A percentile compares a stretch with the other conserved stretches of the same genome.
Conservation (phyloP, 179 eudicot species). For the Nepenthes alata region DNA sequence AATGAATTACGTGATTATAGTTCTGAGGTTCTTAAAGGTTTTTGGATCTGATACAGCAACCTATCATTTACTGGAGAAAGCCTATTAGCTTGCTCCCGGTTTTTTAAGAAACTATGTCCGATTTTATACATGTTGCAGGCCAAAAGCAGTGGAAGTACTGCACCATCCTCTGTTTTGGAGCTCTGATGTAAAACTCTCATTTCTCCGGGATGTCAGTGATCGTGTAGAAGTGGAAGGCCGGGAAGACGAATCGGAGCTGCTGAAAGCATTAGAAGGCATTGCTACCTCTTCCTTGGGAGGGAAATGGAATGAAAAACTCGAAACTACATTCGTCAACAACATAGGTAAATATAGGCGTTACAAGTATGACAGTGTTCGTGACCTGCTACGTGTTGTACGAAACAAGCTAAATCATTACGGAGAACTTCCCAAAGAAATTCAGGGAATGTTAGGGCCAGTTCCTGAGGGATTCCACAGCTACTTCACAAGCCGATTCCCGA, state of each 20-base stretch:
- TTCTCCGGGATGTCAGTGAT: constrained; percentile 65
- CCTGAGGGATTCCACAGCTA: constrained; percentile 60
- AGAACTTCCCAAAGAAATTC: constrained; percentile 50
- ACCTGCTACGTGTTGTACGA: constrained; percentile 56
- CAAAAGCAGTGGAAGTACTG: constrained; percentile 34
- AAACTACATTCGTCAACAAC: constrained; percentile 37
- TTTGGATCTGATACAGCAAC: not conserved
- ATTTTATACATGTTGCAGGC: constrained; percentile 19
- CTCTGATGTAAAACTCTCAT: constrained; percentile 55
- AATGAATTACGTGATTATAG: not conserved
- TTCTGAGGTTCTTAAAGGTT: not conserved
- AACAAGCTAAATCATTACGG: constrained; percentile 64
- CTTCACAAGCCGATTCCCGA: constrained; percentile 52
- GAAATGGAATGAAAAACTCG: constrained; percentile 69
- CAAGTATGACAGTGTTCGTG: constrained; percentile 64
- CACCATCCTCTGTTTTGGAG: constrained; percentile 66
- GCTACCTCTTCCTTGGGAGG: constrained; percentile 40
- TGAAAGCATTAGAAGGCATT: constrained; percentile 42
- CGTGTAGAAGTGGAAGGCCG: constrained; percentile 63
- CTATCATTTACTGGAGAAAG: no score
- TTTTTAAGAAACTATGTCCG: not conserved
- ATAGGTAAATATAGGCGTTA: constrained; percentile 52
- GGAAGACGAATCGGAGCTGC: constrained; percentile 32
- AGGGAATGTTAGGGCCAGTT: constrained; percentile 43
- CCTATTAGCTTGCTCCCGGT: not conserved